phyloP scores from a whole-genome alignment of 2,329 filamentous ascomycete species.

The Claviceps sp. region DNA sequence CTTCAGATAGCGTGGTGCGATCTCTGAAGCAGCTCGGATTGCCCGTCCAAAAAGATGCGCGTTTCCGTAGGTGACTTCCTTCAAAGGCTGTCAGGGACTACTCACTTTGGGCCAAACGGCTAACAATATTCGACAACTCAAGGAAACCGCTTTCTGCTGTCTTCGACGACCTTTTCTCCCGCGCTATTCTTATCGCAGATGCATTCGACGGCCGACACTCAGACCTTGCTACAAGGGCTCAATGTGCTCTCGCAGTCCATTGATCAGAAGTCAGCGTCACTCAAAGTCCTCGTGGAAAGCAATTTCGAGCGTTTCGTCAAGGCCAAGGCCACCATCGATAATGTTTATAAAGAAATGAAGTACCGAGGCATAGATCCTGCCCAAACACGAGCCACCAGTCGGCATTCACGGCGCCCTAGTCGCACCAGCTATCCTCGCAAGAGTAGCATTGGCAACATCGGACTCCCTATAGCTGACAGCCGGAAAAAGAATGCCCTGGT shows the following conservation, averaged over 20 bases:
- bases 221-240: slow-evolving; percentile 66
- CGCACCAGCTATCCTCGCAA: slow-evolving; percentile 50
- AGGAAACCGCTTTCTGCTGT: slow-evolving; percentile 89
- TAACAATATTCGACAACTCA: slow-evolving; percentile 19
- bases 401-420: slow-evolving; percentile 55
- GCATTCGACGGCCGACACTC: slow-evolving; percentile 74
- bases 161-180: slow-evolving; percentile 90
- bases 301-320: slow-evolving; percentile 98
- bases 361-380: slow-evolving; percentile 46
- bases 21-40: slow-evolving; percentile 65
- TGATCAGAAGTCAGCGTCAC: slow-evolving; percentile 90
- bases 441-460: slow-evolving; percentile 19
- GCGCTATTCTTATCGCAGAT: slow-evolving; percentile 84
- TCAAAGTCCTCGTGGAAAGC: slow-evolving; percentile 91
- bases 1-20: slow-evolving; percentile 72
- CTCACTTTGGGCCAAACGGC: neutral
- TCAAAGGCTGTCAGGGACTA: slow-evolving; percentile 4
- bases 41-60: slow-evolving; percentile 70
- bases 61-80: slow-evolving; percentile 47
- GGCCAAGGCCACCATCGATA: slow-evolving; percentile 95
- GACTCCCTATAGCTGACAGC: slow-evolving; percentile 36
- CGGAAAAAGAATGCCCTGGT: slow-evolving; percentile 78
- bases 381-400: slow-evolving; percentile 24
- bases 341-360: slow-evolving; percentile 98
- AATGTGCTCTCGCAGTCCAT: slow-evolving; percentile 83